These are phyloP conservation scores for Fonsecaea pedrosoi DNA, from an alignment of 2,329 filamentous ascomycete genomes.

Conservation along the genomic window DNA sequence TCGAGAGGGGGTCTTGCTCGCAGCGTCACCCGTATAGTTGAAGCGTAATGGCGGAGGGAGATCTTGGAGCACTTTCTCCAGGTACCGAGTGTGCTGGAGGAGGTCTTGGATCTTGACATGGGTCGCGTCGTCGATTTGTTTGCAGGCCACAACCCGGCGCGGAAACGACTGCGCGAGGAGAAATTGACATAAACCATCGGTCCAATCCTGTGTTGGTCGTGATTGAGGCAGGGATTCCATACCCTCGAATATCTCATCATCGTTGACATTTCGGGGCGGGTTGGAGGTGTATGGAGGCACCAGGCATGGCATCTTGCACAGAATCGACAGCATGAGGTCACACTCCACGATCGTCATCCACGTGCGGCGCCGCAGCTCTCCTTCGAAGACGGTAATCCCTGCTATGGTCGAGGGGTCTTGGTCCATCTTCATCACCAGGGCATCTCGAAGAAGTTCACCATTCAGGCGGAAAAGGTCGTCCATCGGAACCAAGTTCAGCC, in stretches of 20 bases:
- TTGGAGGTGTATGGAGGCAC: constrained; percentile 32
- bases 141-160: constrained; percentile 35
- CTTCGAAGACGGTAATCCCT: constrained; percentile 35
- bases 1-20: constrained; percentile 36
- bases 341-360: constrained; percentile 45
- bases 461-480: constrained; percentile 34
- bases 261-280: constrained; percentile 37
- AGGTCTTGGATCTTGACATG: constrained; percentile 30
- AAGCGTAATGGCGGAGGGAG: constrained; percentile 37
- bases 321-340: constrained; percentile 41
- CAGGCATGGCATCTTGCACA: constrained; percentile 38
- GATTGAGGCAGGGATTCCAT: constrained; percentile 26
- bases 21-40: constrained; percentile 32
- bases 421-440: constrained; percentile 35
- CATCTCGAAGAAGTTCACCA: constrained; percentile 36
- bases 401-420: constrained; percentile 26
- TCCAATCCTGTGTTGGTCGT: constrained; percentile 37
- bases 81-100: constrained; percentile 32
- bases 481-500: constrained; percentile 28
- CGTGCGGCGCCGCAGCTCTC: constrained; percentile 42
- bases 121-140: constrained; percentile 26
- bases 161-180: constrained; percentile 37
- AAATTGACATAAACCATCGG: constrained; percentile 38
- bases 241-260: constrained; percentile 35
- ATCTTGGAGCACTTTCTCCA: constrained; percentile 37